A percentile compares a stretch with the other conserved stretches of the same genome.
Evolutionary conservation across 2,329 filamentous ascomycete genomes (phyloP).

Genomic region (Aspergillus sp.): DNA sequence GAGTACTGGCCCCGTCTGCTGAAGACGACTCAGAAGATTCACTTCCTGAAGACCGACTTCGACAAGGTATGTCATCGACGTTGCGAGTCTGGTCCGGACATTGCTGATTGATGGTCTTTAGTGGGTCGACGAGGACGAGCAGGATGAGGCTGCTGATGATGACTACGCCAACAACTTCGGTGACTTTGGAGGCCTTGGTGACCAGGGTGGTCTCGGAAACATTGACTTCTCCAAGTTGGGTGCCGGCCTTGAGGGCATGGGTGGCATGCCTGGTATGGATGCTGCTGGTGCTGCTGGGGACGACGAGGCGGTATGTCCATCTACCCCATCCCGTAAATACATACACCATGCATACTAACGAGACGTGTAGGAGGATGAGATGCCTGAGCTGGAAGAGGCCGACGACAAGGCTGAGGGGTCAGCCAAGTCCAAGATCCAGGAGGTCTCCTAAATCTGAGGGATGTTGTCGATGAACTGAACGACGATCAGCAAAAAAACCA

Average conservation of each 20-base stretch:
- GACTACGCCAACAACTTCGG: conserved; percentile 59
- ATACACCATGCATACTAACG: conserved; percentile 6
- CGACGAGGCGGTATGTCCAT: not conserved
- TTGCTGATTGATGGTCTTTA: conserved; percentile 24
- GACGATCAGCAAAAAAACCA: conserved; percentile 9
- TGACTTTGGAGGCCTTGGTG: conserved; percentile 39
- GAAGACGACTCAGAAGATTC: conserved; percentile 83
- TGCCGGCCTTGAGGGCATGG: conserved; percentile 48
- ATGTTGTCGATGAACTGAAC: conserved; percentile 16
- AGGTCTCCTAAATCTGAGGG: conserved; percentile 28
- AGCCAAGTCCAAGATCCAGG: conserved; percentile 37
- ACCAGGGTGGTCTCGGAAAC: conserved; percentile 71
- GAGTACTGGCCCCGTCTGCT: conserved; percentile 95
- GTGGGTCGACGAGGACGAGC: conserved; percentile 98
- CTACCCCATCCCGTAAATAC: not conserved
- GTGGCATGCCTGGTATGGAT: conserved; percentile 42
- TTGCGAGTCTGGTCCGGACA: too few species aligned
- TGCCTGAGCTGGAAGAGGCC: conserved; percentile 64
- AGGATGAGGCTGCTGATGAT: conserved; percentile 82
- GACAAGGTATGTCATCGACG: conserved; percentile 66
- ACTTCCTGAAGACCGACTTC: conserved; percentile 98
- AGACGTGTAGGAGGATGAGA: conserved; percentile 60
- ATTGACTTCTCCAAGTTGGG: conserved; percentile 94
- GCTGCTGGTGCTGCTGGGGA: not conserved
- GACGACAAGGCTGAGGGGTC: conserved; percentile 42